Base-by-base conservation (phyloP, 306 rosid species). In the Ormosia emarginata region DNA sequence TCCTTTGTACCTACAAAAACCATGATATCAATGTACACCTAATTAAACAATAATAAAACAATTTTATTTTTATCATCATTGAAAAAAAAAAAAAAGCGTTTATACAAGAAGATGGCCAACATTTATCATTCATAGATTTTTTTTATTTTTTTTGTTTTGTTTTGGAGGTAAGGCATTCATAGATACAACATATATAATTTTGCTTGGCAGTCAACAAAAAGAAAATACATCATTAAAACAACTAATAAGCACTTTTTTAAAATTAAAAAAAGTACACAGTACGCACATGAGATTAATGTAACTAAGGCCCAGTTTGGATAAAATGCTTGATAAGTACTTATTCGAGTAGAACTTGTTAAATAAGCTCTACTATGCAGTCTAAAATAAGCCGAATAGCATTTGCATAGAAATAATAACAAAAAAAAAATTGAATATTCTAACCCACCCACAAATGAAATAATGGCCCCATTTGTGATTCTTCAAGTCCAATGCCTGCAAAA, bases 401-500 rank as follows among this genome's bases (percentile, higher is more conserved):
- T 24, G 24, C 24, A 24, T 24, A 24, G 24, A 24, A 24, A n/a
- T n/a, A n/a, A n/a, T n/a, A n/a, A n/a, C n/a, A n/a, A n/a, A n/a
- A n/a, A n/a, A n/a, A n/a, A n/a, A n/a, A n/a, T n/a, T n/a, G n/a
- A n/a, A n/a, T n/a, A n/a, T n/a, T n/a, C n/a, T n/a, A 43, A 43
- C 93, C 79, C 82, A 92, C 97, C 90, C 97, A 69, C 95, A 92
- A 61, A 92, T 83, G 80, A 92, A 92, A 75, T 92, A 92, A 77
- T 92, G 93, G 17, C 97, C 95, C 97, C 97, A 92, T 79, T 67
- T 89, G 89, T 89, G 97, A 85, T 90, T 81, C 86, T 86, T 89
- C 89, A 90, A 82, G 83, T 92, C 90, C 40, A 92, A 72, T 81
- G 76, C 95, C 97, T 92, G 81, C 72, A 67, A 24, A 24, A 24